Evolutionary conservation across 257 asterid species (phyloP).

Genomic region (Solanum medicagineum): DNA sequence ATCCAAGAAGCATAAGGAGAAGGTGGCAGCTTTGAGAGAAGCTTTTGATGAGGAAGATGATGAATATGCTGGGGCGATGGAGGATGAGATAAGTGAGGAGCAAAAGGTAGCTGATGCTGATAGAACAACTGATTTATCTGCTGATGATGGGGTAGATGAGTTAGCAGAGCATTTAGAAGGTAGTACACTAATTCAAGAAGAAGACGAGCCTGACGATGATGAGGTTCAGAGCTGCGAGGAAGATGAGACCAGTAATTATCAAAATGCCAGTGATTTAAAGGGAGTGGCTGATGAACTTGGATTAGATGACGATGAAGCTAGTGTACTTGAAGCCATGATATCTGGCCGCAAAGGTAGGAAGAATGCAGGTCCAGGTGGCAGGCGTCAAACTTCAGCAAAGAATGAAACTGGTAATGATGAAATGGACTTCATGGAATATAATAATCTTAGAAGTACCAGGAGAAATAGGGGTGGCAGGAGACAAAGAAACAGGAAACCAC

Average conservation of each 20-base stretch:
- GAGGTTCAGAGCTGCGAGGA: conserved; percentile 23
- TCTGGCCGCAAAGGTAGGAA: conserved; percentile 45
- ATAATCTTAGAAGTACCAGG: conserved; percentile 49
- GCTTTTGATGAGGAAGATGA: conserved; percentile 63
- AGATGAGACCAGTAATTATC: conserved; percentile 8
- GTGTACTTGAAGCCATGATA: conserved; percentile 73
- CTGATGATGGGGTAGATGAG: conserved; percentile 38
- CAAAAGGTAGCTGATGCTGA: conserved; percentile 22
- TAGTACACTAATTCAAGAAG: conserved; percentile 21
- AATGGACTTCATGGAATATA: conserved; percentile 67
- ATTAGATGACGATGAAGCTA: conserved; percentile 52
- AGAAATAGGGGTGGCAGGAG: conserved; percentile 63
- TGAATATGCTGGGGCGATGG: conserved; percentile 30
- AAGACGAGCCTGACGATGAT: conserved; percentile 22
- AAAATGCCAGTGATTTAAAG: conserved; percentile 10
- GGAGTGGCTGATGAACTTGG: conserved; percentile 14
- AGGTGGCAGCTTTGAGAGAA: conserved; percentile 65
- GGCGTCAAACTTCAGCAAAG: conserved; percentile 20
- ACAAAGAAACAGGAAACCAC: conserved; percentile 36
- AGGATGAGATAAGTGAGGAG: conserved; percentile 18
- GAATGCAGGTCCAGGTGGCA: conserved; percentile 13
- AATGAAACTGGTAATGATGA: conserved; percentile 40
- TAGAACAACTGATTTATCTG: conserved; percentile 33
- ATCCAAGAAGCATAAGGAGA: conserved; percentile 94
- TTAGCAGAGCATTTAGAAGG: conserved; percentile 34